Conservation (phyloP, 1,139 yeast species). For the Debaryomyces robertsiae region DNA sequence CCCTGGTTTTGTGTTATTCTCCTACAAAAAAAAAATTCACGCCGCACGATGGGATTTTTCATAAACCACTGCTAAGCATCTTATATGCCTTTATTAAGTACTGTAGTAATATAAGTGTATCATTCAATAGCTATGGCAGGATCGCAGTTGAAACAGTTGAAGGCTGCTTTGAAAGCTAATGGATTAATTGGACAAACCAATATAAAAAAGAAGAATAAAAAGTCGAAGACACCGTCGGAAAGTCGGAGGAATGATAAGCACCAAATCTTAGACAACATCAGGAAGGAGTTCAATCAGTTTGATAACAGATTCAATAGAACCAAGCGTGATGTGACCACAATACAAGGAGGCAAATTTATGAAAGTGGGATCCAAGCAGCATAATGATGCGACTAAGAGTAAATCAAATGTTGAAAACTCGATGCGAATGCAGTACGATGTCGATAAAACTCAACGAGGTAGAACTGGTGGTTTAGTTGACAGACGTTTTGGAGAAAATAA, state of each 20-base stretch:
- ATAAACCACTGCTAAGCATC: constrained; percentile 1
- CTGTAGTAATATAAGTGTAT: constrained; percentile 5
- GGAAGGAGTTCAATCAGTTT: constrained; percentile 87
- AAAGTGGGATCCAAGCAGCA: constrained; percentile 58
- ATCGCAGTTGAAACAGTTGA: constrained; percentile 82
- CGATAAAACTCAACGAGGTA: constrained; percentile 61
- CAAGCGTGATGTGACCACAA: constrained; percentile 64
- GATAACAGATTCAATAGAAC: constrained; percentile 73
- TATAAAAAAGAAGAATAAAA: constrained; percentile 54
- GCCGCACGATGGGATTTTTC: constrained; percentile 17
- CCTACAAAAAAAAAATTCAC: constrained; percentile 8
- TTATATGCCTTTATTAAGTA: not conserved
- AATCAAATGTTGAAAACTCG: constrained; percentile 76
- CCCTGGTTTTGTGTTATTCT: constrained; percentile 8
- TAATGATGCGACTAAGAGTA: constrained; percentile 48
- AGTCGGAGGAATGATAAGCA: constrained; percentile 68
- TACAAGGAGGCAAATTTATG: constrained; percentile 54
- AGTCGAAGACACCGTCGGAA: constrained; percentile 62
- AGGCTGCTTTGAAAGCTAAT: constrained; percentile 71
- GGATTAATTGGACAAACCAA: constrained; percentile 86
- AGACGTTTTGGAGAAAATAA: constrained; percentile 92
- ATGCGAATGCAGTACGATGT: constrained; percentile 70
- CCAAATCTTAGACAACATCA: constrained; percentile 57
- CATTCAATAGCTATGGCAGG: constrained; percentile 63
- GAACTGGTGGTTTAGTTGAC: constrained; percentile 79